A percentile compares a stretch with the other conserved stretches of the same genome.
Conservation (phyloP, 2,329 filamentous ascomycete genomes). For the Penicillium decumbens region DNA sequence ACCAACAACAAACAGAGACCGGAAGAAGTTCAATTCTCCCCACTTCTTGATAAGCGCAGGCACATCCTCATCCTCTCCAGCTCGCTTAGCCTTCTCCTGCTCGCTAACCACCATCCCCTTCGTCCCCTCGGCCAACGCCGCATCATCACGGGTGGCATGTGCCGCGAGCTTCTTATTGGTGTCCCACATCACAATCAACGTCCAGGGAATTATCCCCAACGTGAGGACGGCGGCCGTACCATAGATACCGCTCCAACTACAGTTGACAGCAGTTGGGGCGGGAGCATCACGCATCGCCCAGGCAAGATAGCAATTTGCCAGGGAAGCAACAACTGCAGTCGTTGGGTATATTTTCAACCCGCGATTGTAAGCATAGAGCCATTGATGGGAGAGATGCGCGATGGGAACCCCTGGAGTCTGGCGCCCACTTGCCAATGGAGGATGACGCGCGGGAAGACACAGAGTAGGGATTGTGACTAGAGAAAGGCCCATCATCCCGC, state of each 20-base stretch:
- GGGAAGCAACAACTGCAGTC: slow-evolving; percentile 49
- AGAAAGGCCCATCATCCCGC: slow-evolving; percentile 26
- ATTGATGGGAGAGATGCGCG: slow-evolving; percentile 30
- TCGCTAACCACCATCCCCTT: slow-evolving; percentile 16
- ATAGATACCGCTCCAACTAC: slow-evolving; percentile 18
- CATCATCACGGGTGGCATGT: slow-evolving; percentile 24
- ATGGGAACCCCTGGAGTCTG: slow-evolving; percentile 17
- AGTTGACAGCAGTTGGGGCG: slow-evolving; percentile 7
- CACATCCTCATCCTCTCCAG: slow-evolving; percentile 19
- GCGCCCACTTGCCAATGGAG: neutral
- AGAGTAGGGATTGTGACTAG: slow-evolving; percentile 21
- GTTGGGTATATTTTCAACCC: slow-evolving; percentile 53
- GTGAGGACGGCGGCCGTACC: slow-evolving; percentile 21
- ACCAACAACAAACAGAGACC: slow-evolving; percentile 22
- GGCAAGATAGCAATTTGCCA: slow-evolving; percentile 46
- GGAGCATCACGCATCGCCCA: slow-evolving; percentile 18
- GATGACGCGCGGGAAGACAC: slow-evolving; percentile 15
- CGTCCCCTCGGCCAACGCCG: slow-evolving; percentile 20
- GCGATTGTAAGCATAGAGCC: slow-evolving; percentile 39
- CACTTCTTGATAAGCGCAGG: slow-evolving; percentile 19
- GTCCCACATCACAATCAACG: slow-evolving; percentile 22
- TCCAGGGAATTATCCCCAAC: slow-evolving; percentile 27
- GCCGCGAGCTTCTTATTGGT: slow-evolving; percentile 25
- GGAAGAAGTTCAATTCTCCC: slow-evolving; percentile 22
- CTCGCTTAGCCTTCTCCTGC: slow-evolving; percentile 18